Conservation (phyloP, 768 basidiomycete species). For the Suillus tomentosus region DNA sequence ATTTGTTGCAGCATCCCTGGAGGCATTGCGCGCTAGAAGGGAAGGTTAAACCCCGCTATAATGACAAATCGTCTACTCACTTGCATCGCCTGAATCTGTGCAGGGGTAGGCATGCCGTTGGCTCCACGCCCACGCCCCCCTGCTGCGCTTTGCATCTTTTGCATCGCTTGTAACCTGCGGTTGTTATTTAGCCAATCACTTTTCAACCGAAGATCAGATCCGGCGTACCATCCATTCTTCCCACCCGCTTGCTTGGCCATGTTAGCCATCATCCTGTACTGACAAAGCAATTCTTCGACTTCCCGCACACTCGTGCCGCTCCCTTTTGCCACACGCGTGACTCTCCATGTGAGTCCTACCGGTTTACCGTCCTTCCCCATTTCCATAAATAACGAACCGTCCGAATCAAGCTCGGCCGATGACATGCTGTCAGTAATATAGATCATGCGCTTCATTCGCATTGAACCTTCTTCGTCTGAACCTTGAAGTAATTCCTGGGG, state of each 20-base stretch:
- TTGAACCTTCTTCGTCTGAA: constrained; percentile 89
- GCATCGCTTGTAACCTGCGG: constrained; percentile 77
- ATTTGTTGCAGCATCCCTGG: constrained; percentile 95
- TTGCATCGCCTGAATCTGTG: constrained; percentile 94
- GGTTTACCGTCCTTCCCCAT: constrained; percentile 82
- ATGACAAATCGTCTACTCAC: constrained; percentile 41
- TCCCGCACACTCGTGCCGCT: constrained; percentile 94
- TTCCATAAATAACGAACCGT: constrained; percentile 90
- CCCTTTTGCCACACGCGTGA: constrained; percentile 87
- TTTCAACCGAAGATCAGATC: constrained; percentile 16
- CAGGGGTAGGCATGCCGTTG: constrained; percentile 88
- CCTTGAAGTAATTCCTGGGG: constrained; percentile 90
- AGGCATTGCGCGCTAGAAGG: constrained; percentile 80
- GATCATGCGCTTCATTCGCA: constrained; percentile 95
- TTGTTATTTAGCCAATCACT: constrained; percentile 13
- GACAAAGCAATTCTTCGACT: constrained; percentile 96
- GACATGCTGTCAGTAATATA: constrained; percentile 99
- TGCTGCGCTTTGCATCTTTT: constrained; percentile 88
- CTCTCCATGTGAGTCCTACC: constrained; percentile 84
- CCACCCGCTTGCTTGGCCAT: constrained; percentile 99
- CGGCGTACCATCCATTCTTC: constrained; percentile 85
- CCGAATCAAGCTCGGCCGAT: constrained; percentile 88
- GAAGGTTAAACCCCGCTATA: constrained; percentile 11
- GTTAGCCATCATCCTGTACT: constrained; percentile 98
- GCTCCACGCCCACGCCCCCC: constrained; percentile 86